Conservation (phyloP, 2,329 filamentous ascomycete species). For the Xylaria hypoxylon region DNA sequence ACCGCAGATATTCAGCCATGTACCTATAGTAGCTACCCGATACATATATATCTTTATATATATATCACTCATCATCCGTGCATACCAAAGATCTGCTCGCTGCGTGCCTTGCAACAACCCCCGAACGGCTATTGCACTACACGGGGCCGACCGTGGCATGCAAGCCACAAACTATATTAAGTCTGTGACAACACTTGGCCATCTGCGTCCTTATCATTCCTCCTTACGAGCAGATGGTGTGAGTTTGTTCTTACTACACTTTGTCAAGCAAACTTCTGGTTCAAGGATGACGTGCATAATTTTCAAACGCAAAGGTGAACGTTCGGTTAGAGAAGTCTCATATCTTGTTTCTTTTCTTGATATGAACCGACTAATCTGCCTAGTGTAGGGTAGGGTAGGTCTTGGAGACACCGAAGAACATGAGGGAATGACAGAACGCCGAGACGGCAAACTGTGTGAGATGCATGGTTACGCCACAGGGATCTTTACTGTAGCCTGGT, state of each 20-base stretch:
- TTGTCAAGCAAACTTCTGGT: background rate
- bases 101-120: slow-evolving; percentile 23
- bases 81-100: slow-evolving; percentile 18
- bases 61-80: slow-evolving; percentile 10
- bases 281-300: slow-evolving; percentile 22
- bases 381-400: background rate
- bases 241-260: slow-evolving; percentile 18
- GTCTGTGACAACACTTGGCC: slow-evolving; percentile 31
- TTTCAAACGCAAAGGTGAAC: slow-evolving; percentile 12
- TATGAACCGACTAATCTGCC: background rate
- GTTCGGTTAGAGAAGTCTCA: background rate
- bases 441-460: slow-evolving; percentile 30
- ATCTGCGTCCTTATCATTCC: slow-evolving; percentile 34
- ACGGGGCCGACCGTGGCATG: slow-evolving; percentile 36
- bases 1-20: slow-evolving; percentile 7
- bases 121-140: slow-evolving; percentile 38
- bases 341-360: slow-evolving; percentile 17
- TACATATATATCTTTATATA: background rate
- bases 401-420: slow-evolving; percentile 21
- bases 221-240: slow-evolving; percentile 23
- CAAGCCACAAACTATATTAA: slow-evolving; percentile 43
- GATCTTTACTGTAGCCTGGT: slow-evolving; percentile 37
- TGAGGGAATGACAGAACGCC: slow-evolving; percentile 31
- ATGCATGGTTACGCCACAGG: slow-evolving; percentile 39
- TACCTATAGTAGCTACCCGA: slow-evolving; percentile 4